These are phyloP conservation scores for Fagus crenata DNA, from an alignment of 306 rosid genomes.

Conservation along the genomic window DNA sequence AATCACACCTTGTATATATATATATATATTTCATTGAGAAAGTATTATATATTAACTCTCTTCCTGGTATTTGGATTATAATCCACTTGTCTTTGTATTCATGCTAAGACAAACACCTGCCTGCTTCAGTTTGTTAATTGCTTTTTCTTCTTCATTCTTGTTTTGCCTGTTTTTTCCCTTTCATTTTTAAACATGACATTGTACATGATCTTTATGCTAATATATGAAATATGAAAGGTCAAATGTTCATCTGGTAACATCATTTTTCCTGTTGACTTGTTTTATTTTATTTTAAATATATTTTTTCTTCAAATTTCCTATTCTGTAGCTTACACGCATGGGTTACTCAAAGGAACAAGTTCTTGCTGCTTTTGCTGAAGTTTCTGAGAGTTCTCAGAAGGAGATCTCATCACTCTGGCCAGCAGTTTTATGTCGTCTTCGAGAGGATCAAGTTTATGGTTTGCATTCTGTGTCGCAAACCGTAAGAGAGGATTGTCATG, in stretches of 20 bases:
- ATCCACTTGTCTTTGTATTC: neutral
- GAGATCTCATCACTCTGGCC: constrained; percentile 75
- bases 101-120: neutral
- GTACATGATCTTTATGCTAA: neutral
- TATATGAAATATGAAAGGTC: neutral
- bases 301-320: constrained; percentile 3
- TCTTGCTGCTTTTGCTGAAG: constrained; percentile 54
- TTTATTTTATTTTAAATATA: constrained; percentile 1
- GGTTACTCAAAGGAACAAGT: constrained; percentile 83
- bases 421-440: constrained; percentile 72
- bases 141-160: neutral
- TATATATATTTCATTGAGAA: neutral
- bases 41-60: neutral
- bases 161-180: neutral
- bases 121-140: neutral
- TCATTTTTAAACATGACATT: neutral
- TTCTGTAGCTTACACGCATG: constrained; percentile 60
- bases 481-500: constrained; percentile 23
- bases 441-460: constrained; percentile 72
- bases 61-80: neutral
- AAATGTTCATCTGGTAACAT: constrained; percentile 5
- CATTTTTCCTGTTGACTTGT: constrained; percentile 8
- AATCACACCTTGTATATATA: neutral
- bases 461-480: constrained; percentile 40
- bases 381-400: constrained; percentile 53